A percentile compares a stretch with the other conserved stretches of the same genome.
phyloP scores from a whole-genome alignment of 192 early-diverging fungal species.

The Gryganskiella cystojenkinii region DNA sequence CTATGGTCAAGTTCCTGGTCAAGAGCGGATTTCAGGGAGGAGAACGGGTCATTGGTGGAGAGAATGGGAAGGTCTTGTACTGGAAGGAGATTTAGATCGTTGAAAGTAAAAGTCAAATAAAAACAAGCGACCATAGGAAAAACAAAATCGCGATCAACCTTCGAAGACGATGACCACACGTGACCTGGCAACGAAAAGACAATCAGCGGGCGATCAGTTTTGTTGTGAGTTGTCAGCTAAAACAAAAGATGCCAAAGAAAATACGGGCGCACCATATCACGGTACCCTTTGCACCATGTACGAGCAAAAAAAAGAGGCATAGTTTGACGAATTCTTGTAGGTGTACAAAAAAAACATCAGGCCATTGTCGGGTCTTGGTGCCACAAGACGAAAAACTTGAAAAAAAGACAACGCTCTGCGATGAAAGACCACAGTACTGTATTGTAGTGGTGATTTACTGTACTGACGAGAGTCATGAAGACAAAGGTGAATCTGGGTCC shows the following conservation, averaged over 20 bases:
- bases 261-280: too few species aligned
- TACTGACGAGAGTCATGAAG: too few species aligned
- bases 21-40: constrained; percentile 44
- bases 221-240: too few species aligned
- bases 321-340: background rate
- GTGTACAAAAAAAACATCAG: constrained; percentile 2
- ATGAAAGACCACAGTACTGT: too few species aligned
- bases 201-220: too few species aligned
- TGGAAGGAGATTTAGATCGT: constrained; percentile 31
- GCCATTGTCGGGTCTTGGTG: constrained; percentile 3
- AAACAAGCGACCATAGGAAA: too few species aligned
- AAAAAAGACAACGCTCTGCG: too few species aligned
- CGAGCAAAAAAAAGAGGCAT: too few species aligned
- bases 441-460: too few species aligned
- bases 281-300: too few species aligned
- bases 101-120: background rate
- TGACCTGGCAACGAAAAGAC: background rate
- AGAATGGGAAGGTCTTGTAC: constrained; percentile 33
- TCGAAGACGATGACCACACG: background rate
- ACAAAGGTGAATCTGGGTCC: too few species aligned
- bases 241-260: too few species aligned
- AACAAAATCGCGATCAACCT: background rate
- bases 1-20: constrained; percentile 44
- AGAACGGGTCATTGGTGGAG: constrained; percentile 21
- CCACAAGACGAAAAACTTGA: background rate